These are phyloP conservation scores for Aspergillus avenaceus DNA, from an alignment of 495 filamentous ascomycete species.

Conservation along the genomic window DNA sequence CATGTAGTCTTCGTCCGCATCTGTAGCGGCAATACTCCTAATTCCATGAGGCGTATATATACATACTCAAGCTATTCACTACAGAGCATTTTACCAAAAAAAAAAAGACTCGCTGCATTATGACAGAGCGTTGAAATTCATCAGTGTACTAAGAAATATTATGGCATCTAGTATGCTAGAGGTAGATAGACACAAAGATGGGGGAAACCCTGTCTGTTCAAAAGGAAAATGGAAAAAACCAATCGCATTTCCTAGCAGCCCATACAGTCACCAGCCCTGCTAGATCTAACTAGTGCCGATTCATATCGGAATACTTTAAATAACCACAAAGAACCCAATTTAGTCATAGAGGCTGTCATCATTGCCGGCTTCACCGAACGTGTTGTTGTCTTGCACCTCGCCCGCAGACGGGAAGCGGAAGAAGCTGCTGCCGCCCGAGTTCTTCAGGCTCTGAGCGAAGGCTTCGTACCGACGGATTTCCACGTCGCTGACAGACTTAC, in stretches of 20 bases:
- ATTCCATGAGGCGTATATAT: not conserved
- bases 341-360: conserved; percentile 83
- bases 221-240: conserved; percentile 1
- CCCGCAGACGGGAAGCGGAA: conserved; percentile 90
- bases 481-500: conserved; percentile 90
- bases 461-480: conserved; percentile 98
- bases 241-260: conserved; percentile 9
- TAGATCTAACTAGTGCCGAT: conserved; percentile 21
- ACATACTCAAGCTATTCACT: not conserved
- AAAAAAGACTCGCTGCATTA: not conserved
- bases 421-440: conserved; percentile 86
- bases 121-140: not conserved
- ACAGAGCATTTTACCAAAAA: not conserved
- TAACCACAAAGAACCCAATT: conserved; percentile 26
- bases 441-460: conserved; percentile 98
- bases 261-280: conserved; percentile 10
- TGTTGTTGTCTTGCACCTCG: conserved; percentile 55
- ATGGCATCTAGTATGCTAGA: conserved; percentile 9
- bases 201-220: not conserved
- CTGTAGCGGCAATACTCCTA: not conserved
- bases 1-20: not conserved
- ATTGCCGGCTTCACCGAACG: conserved; percentile 79
- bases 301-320: conserved; percentile 16
- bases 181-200: not conserved
- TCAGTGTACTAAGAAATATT: conserved; percentile 5